Evolutionary conservation across 345 rosid genomes (phyloP), one percentile per base, ranked within the genome.

Genomic region (Physaria fendleri): DNA sequence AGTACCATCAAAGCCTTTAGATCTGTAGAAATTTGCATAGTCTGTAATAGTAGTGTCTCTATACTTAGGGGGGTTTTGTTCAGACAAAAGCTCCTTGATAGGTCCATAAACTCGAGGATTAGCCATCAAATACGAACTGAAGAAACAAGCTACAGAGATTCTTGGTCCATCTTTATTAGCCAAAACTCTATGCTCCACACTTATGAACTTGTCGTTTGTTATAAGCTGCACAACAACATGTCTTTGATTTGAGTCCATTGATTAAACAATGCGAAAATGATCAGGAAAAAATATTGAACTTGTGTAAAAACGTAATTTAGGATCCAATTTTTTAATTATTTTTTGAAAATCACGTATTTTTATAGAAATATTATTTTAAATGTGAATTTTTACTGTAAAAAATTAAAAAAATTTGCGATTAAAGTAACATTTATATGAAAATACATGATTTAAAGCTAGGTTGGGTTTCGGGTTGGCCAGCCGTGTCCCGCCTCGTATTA

Each of bases 121-220:
- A 11, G 48, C 61, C 60, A 51, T 58, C 48, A 59, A 5, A 35
- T 65, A 49, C 13, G 68, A 37, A 14, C 44, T 72, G 27, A 66
- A 66, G 58, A 72, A 66, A 40, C 69, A 72, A 2, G 61, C 72
- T 5, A 72, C 69, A 39, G 69, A 72, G 6, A 71, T 51, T 15
- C 85, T 62, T 0, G 82, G 82, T 28, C 80, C 82, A 11, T 14
- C 2, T 35, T 2, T 45, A 55, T 62, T 78, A 0, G 82, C 82
- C 39, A 78, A 16, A 30, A 78, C 85, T 2, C 79, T 37, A 22
- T 81, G 82, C 57, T 76, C 76, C 5, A 76, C 74, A 11, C 85
- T 81, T n/a, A 46, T 78, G 32, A 71, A 81, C 73, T 68, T 76
- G 51, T 51, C 79, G 53, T 78, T 81, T 13, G 81, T 71, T 15